These are phyloP conservation scores for Ascochyta fabae DNA, from an alignment of 2,329 filamentous ascomycete genomes.

Conservation along the genomic window DNA sequence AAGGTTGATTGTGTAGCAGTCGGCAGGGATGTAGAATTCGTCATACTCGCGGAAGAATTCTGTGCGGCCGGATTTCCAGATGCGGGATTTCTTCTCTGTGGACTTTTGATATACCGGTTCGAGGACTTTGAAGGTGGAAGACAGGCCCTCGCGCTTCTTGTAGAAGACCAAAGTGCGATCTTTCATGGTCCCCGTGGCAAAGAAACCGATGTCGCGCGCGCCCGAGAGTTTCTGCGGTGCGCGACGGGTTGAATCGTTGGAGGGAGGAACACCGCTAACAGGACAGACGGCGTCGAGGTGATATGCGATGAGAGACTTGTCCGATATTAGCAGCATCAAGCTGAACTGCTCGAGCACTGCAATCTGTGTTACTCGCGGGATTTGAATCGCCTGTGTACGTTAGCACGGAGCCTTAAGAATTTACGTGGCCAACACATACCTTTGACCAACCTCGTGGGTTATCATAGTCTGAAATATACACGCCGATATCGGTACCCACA, in stretches of 20 bases:
- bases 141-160: constrained; percentile 91
- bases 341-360: constrained; percentile 96
- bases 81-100: constrained; percentile 78
- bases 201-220: constrained; percentile 93
- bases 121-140: constrained; percentile 94
- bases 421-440: constrained; percentile 60
- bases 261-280: constrained; percentile 60
- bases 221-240: constrained; percentile 90
- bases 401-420: constrained; percentile 24
- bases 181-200: constrained; percentile 96
- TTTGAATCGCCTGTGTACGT: constrained; percentile 71
- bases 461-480: constrained; percentile 85
- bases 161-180: constrained; percentile 94
- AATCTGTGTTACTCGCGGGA: constrained; percentile 83
- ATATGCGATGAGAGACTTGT: constrained; percentile 90
- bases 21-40: constrained; percentile 96
- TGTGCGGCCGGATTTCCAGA: constrained; percentile 75
- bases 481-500: constrained; percentile 92
- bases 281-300: constrained; percentile 83
- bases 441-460: constrained; percentile 91
- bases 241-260: constrained; percentile 76
- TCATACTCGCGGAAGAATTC: constrained; percentile 98
- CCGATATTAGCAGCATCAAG: constrained; percentile 86
- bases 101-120: constrained; percentile 96
- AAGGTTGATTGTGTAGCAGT: constrained; percentile 93